phyloP scores from a whole-genome alignment of 768 basidiomycete species.

The Tulasnella sp. region DNA sequence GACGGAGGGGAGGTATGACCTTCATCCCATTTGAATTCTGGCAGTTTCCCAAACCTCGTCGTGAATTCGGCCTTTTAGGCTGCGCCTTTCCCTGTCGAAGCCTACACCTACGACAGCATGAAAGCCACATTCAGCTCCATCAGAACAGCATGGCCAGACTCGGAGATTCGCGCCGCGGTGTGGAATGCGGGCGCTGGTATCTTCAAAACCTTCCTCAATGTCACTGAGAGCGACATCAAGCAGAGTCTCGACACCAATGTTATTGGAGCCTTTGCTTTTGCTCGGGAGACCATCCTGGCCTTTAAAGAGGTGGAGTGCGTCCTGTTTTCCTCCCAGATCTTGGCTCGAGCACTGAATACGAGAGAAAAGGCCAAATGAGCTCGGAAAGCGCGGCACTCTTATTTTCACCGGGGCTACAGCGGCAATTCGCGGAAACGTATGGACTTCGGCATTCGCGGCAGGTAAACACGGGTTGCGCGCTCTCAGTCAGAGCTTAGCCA shows the following conservation, averaged over 20 bases:
- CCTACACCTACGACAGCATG: conserved; percentile 45
- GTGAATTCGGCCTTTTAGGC: conserved; percentile 50
- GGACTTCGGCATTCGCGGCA: conserved; percentile 65
- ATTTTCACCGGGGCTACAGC: conserved; percentile 79
- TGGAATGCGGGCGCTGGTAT: conserved; percentile 63
- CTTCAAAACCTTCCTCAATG: conserved; percentile 69
- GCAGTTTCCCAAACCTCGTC: not conserved
- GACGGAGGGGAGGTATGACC: conserved; percentile 60
- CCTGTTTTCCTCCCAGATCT: not conserved
- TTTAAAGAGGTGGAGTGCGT: conserved; percentile 52
- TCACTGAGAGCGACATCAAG: conserved; percentile 62
- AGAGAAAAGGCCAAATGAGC: conserved; percentile 51
- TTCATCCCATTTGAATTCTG: not conserved
- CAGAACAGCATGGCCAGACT: conserved; percentile 53
- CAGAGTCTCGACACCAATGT: conserved; percentile 57
- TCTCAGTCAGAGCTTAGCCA: conserved; percentile 69
- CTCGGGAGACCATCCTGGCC: conserved; percentile 60
- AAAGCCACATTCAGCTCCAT: conserved; percentile 58
- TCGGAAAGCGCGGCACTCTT: conserved; percentile 62
- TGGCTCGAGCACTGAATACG: conserved; percentile 39
- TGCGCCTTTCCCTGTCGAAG: conserved; percentile 56
- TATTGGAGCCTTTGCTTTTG: conserved; percentile 64
- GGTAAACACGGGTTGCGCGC: conserved; percentile 66
- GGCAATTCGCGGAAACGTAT: conserved; percentile 61
- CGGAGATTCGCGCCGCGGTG: conserved; percentile 61